Evolutionary conservation across 257 asterid species (phyloP).

Genomic region (Thymus mandschuricus): DNA sequence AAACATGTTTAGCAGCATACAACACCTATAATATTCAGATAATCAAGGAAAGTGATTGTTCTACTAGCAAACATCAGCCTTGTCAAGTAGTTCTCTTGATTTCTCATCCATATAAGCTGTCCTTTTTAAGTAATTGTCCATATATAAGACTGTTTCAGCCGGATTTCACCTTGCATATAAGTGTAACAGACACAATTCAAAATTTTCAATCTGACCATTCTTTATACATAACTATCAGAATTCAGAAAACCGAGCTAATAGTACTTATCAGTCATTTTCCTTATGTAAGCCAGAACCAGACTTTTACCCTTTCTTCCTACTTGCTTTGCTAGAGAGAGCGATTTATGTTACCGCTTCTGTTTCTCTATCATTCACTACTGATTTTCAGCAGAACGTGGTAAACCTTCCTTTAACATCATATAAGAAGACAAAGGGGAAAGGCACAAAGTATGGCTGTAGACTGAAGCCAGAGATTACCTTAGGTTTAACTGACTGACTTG

Average conservation of each 20-base stretch:
- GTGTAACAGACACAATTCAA: neutral
- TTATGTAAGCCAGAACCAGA: too few relatives aligned
- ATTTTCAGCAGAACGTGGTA: too few relatives aligned
- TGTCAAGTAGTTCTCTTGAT: neutral
- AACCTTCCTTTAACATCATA: too few relatives aligned
- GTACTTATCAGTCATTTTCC: too few relatives aligned
- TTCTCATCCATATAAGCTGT: slow-evolving; percentile 5
- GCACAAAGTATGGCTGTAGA: too few relatives aligned
- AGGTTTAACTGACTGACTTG: too few relatives aligned
- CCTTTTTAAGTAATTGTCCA: neutral
- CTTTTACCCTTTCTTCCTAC: too few relatives aligned
- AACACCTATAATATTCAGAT: slow-evolving; percentile 9
- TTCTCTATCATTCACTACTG: too few relatives aligned
- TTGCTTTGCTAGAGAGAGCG: too few relatives aligned
- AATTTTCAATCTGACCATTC: neutral
- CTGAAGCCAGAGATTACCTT: too few relatives aligned
- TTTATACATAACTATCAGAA: slow-evolving; percentile 4
- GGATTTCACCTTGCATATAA: neutral
- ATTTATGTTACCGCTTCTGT: too few relatives aligned
- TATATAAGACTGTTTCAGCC: neutral
- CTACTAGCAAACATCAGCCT: slow-evolving; percentile 8
- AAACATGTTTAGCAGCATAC: slow-evolving; percentile 13
- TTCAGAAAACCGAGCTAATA: neutral
- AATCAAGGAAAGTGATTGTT: slow-evolving; percentile 8
- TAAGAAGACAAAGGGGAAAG: too few relatives aligned